Percentiles rank a stretch among this genome's conserved stretches.
Conservation (phyloP, 371 early-diverging fungal genomes). For the Haplosporangium sp. region DNA sequence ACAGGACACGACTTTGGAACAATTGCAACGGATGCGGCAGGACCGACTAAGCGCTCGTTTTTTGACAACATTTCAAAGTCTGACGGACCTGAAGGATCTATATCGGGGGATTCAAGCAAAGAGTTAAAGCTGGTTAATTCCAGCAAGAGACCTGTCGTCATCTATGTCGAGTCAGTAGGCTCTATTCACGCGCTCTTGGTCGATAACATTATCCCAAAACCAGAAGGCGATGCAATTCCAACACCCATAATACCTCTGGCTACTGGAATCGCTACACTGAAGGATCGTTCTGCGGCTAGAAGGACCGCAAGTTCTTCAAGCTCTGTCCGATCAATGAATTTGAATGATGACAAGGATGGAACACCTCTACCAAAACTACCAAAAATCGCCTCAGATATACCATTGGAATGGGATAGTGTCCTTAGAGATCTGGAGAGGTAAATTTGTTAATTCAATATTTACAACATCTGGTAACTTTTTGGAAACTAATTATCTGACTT, state of each 20-base stretch:
- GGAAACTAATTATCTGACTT: too few species aligned
- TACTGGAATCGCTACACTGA: slow-evolving; percentile 8
- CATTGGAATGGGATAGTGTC: slow-evolving; percentile 43
- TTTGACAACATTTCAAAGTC: slow-evolving; percentile 28
- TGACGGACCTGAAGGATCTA: neutral
- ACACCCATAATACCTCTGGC: slow-evolving; percentile 32
- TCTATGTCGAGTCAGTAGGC: slow-evolving; percentile 47
- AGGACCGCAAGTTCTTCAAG: slow-evolving; percentile 35
- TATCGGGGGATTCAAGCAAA: neutral
- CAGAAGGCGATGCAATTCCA: slow-evolving; percentile 31
- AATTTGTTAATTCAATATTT: neutral
- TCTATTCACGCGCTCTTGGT: slow-evolving; percentile 40
- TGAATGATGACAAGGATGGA: slow-evolving; percentile 26
- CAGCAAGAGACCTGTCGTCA: slow-evolving; percentile 39
- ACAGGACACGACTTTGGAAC: slow-evolving; percentile 42
- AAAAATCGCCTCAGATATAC: slow-evolving; percentile 42
- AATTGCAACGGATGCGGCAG: slow-evolving; percentile 38
- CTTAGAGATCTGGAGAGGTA: slow-evolving; percentile 41
- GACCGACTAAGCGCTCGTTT: slow-evolving; percentile 33
- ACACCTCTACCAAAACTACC: slow-evolving; percentile 33
- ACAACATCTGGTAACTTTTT: too few species aligned
- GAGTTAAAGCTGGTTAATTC: slow-evolving; percentile 40
- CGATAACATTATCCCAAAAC: slow-evolving; percentile 20
- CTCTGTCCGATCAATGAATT: slow-evolving; percentile 23
- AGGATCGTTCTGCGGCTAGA: slow-evolving; percentile 23